Conservation (phyloP, 352 stramenopile species). For the Phytophthora aleatoria region DNA sequence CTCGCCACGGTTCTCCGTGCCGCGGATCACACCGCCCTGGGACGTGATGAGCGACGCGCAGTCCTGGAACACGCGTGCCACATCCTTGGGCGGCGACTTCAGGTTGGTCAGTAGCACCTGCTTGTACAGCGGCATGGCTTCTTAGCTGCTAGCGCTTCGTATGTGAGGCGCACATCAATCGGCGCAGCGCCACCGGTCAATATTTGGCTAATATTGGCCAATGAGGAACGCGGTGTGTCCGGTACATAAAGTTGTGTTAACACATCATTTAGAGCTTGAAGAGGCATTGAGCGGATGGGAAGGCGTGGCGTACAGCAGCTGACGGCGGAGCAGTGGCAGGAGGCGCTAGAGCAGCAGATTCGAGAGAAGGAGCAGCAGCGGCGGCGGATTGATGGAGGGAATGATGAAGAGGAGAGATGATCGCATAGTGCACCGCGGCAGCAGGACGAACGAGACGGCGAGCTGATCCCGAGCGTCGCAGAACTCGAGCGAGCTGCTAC, state of each 20-base stretch:
- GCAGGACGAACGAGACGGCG: neutral
- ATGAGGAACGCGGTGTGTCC: neutral
- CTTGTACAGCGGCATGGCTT: conserved; percentile 88
- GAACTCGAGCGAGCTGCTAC: conserved; percentile 14
- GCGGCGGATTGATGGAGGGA: neutral
- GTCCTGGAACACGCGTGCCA: conserved; percentile 85
- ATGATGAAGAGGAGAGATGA: neutral
- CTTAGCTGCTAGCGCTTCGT: conserved; percentile 2
- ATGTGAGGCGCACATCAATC: conserved; percentile 17
- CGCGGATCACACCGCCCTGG: conserved; percentile 75
- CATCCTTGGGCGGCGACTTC: conserved; percentile 85
- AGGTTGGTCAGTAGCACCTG: conserved; percentile 89
- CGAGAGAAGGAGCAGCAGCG: conserved; percentile 43
- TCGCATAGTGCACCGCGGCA: conserved; percentile 34
- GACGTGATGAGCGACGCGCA: conserved; percentile 71
- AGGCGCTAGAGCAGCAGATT: conserved; percentile 57
- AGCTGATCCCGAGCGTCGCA: conserved; percentile 1
- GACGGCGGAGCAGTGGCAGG: conserved; percentile 44
- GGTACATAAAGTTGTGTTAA: no score
- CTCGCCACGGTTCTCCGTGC: conserved; percentile 82
- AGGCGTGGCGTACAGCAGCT: conserved; percentile 44
- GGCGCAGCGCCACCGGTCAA: conserved; percentile 22
- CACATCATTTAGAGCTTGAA: conserved; percentile 3
- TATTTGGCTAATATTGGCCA: conserved; percentile 18
- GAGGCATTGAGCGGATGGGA: conserved; percentile 16